Conservation (phyloP, 148 eudicot species). For the Rhododendron molle region DNA sequence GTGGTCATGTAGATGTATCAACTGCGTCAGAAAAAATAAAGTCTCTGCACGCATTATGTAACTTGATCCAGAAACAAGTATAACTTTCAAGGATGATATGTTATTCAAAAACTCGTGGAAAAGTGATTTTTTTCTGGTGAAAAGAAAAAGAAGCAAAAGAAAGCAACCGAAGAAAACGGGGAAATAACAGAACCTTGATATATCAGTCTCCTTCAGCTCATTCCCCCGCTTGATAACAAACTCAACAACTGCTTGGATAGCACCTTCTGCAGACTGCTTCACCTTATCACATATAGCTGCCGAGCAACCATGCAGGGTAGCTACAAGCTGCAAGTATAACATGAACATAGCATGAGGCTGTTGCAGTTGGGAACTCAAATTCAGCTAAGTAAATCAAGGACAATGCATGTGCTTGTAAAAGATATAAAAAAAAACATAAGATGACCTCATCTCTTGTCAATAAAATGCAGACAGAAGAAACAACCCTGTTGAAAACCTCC, state of each 20-base stretch:
- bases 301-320: constrained; percentile 72
- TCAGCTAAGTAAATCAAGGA: neutral
- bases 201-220: constrained; percentile 82
- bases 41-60: neutral
- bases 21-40: neutral
- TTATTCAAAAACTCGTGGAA: neutral
- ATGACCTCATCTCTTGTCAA: constrained; percentile 82
- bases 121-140: neutral
- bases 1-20: constrained; percentile 22
- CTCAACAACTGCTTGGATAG: constrained; percentile 82
- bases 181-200: constrained; percentile 56
- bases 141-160: neutral
- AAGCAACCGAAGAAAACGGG: neutral
- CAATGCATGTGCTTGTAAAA: neutral
- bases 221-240: constrained; percentile 71
- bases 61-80: neutral
- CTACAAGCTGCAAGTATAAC: constrained; percentile 66
- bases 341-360: constrained; percentile 8
- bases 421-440: neutral
- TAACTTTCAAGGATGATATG: neutral
- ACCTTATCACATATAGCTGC: constrained; percentile 83
- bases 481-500: constrained; percentile 88
- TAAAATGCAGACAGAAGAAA: constrained; percentile 73
- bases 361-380: neutral
- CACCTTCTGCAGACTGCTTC: constrained; percentile 94